Conservation (phyloP, 176 grass and related monocot species). For the Pontederia crassipes region DNA sequence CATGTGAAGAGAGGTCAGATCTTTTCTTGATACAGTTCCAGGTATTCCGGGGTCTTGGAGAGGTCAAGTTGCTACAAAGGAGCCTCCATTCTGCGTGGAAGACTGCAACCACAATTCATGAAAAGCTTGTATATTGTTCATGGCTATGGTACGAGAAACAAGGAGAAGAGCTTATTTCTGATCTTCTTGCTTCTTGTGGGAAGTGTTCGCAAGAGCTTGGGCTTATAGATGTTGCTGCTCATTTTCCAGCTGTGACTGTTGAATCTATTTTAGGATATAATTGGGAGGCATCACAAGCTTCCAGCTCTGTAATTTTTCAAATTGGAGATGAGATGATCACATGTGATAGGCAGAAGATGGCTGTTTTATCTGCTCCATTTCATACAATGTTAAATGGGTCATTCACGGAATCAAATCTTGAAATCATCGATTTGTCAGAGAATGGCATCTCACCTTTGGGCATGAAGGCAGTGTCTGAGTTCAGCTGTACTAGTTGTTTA, state of each 20-base stretch:
- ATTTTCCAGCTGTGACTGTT: constrained; percentile 37
- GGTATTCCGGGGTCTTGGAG: constrained; percentile 74
- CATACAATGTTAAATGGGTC: constrained; percentile 91
- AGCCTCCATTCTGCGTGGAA: constrained; percentile 77
- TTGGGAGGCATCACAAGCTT: constrained; percentile 10
- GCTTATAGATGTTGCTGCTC: constrained; percentile 48
- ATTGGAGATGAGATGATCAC: constrained; percentile 52
- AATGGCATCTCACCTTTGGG: constrained; percentile 67
- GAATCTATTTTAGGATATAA: constrained; percentile 20
- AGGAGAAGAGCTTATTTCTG: constrained; percentile 64
- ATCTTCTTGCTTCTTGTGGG: constrained; percentile 57
- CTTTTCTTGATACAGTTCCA: constrained; percentile 77
- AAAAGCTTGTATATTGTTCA: constrained; percentile 67
- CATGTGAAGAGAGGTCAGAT: constrained; percentile 35
- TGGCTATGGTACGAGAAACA: constrained; percentile 74
- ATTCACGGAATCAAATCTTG: constrained; percentile 76
- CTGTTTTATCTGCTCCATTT: constrained; percentile 65
- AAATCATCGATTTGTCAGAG: constrained; percentile 76
- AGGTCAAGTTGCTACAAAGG: constrained; percentile 68
- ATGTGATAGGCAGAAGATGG: constrained; percentile 74
- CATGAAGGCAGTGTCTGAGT: constrained; percentile 59
- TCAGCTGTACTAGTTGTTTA: constrained; percentile 42
- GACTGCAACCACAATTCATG: constrained; percentile 41
- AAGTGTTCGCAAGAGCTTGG: constrained; percentile 64
- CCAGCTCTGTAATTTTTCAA: constrained; percentile 50